Evolutionary conservation across 768 basidiomycete species (phyloP).

Genomic region (Wakefieldia striispora): DNA sequence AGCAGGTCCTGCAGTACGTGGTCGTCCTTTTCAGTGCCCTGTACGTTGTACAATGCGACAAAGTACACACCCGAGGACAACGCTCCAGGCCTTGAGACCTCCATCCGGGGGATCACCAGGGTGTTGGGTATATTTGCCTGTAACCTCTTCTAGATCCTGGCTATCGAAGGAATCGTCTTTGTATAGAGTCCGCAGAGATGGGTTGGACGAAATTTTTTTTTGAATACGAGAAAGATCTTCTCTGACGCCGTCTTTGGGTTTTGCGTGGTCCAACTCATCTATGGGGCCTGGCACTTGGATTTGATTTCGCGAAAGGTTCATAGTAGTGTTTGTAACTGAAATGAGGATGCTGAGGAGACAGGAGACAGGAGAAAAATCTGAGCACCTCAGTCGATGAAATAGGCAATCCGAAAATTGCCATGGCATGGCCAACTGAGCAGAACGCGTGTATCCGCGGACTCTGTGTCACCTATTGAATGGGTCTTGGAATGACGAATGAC

Average conservation of each 20-base stretch:
- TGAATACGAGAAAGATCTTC: neutral
- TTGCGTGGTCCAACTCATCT: neutral
- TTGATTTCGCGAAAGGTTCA: slow-evolving; percentile 1
- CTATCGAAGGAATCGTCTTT: neutral
- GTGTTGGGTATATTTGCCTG: slow-evolving; percentile 13
- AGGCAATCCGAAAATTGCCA: neutral
- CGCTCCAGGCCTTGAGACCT: slow-evolving; percentile 30
- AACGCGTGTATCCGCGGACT: neutral
- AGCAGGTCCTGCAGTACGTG: slow-evolving; percentile 9
- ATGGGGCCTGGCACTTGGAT: neutral
- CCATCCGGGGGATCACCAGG: slow-evolving; percentile 25
- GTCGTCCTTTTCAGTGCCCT: slow-evolving; percentile 1
- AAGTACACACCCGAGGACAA: slow-evolving; percentile 23
- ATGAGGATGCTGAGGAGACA: neutral
- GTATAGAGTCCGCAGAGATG: slow-evolving; percentile 9
- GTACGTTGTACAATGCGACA: too few species aligned
- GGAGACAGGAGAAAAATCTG: neutral
- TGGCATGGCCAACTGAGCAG: neutral
- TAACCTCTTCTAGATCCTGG: slow-evolving; percentile 9
- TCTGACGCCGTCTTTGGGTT: neutral
- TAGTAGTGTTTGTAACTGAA: neutral
- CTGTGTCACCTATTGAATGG: too few species aligned
- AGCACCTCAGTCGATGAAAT: neutral
- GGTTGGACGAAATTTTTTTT: neutral
- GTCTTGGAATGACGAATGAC: too few species aligned